These are phyloP conservation scores for Gossypium bickii DNA, from an alignment of 345 rosid genomes.

Conservation along the genomic window DNA sequence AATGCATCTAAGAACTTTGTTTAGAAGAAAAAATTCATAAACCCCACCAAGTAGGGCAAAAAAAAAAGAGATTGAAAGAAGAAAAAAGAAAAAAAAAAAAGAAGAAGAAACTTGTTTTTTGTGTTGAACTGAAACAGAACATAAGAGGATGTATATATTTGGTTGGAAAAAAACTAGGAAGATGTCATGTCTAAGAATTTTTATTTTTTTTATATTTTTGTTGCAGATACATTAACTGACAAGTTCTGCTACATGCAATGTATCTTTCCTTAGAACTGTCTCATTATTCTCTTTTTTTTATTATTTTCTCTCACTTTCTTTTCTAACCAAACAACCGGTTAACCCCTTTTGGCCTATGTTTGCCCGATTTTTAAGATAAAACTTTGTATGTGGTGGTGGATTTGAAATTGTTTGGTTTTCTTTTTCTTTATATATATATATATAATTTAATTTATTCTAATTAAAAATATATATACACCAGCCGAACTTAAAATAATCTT, in stretches of 20 bases:
- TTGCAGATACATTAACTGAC: constrained; percentile 34
- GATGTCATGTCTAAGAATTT: constrained; percentile 23
- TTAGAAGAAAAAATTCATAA: constrained; percentile 17
- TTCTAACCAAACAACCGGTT: constrained; percentile 21
- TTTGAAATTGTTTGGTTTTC: too few relatives aligned
- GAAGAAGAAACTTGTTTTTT: not conserved
- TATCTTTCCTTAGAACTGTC: constrained; percentile 21
- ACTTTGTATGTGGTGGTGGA: not conserved
- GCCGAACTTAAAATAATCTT: too few relatives aligned
- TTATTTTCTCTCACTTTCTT: constrained; percentile 8
- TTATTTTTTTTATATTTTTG: not conserved
- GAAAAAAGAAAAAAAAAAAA: not conserved
- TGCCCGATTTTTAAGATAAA: not conserved
- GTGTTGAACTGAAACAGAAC: not conserved
- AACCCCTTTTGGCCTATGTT: not conserved
- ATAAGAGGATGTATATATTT: constrained; percentile 13
- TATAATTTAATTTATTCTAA: too few relatives aligned
- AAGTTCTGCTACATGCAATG: constrained; percentile 40
- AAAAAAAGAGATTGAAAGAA: constrained; percentile 15
- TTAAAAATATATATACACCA: too few relatives aligned
- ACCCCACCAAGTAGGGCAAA: constrained; percentile 57
- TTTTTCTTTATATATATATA: too few relatives aligned
- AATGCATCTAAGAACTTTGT: constrained; percentile 30
- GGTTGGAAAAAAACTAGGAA: not conserved
- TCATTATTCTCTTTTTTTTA: not conserved